A percentile compares a stretch with the other conserved stretches of the same genome.
Evolutionary conservation across 2,329 filamentous ascomycete species (phyloP).

Genomic region (Ophiobolus disseminans): DNA sequence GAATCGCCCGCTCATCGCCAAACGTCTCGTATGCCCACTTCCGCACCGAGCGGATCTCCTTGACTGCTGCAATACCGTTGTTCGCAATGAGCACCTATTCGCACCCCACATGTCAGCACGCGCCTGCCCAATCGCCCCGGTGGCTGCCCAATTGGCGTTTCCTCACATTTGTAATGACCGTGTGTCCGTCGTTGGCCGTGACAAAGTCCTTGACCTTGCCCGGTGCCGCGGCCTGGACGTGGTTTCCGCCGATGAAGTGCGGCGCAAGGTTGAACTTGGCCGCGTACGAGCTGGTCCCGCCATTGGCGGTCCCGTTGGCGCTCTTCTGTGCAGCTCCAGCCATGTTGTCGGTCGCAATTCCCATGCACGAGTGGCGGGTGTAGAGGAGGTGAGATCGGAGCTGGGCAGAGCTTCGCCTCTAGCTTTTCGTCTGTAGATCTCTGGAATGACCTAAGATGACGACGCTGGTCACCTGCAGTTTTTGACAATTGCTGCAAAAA

Average conservation of each 20-base stretch:
- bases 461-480: conserved; percentile 7
- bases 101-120: conserved; percentile 28
- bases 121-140: not conserved
- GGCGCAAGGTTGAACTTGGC: conserved; percentile 82
- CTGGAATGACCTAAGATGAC: conserved; percentile 8
- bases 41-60: conserved; percentile 97
- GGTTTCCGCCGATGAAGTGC: conserved; percentile 97
- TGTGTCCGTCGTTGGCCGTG: conserved; percentile 86
- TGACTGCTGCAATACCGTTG: conserved; percentile 99
- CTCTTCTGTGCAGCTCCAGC: conserved; percentile 40
- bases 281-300: conserved; percentile 70
- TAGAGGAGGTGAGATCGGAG: conserved; percentile 17
- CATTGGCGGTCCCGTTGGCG: conserved; percentile 58
- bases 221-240: conserved; percentile 78
- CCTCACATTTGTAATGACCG: conserved; percentile 96
- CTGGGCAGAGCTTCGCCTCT: conserved; percentile 35
- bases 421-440: conserved; percentile 26
- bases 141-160: conserved; percentile 11
- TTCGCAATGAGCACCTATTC: conserved; percentile 97
- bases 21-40: conserved; percentile 99
- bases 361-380: conserved; percentile 33
- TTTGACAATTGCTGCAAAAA: not conserved
- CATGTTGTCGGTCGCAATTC: conserved; percentile 40
- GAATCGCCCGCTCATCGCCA: conserved; percentile 95
- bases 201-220: conserved; percentile 98